Base-by-base conservation (phyloP, 192 early-diverging fungal species). In the Linnemannia zychae region DNA sequence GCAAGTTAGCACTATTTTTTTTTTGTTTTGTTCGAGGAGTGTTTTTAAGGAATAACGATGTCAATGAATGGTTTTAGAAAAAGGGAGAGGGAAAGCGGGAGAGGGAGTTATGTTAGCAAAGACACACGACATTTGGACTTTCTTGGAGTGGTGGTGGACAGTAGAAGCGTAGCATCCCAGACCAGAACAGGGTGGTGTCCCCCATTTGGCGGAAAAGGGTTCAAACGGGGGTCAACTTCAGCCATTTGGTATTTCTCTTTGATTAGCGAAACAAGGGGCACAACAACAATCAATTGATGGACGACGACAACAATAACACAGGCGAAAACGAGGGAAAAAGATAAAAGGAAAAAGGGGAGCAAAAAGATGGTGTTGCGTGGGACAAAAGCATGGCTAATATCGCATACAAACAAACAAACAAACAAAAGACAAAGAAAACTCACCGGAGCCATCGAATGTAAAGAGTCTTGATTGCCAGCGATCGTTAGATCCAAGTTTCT, bases 381-480 rank as follows among this genome's bases (percentile, higher is more conserved):
- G 57, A 12, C 11, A 9, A 63, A 0, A 63, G 15, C 57, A 63
- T 33, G 13, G 28, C 1, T 24, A 15, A 12, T 31, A n/a, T 11
- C 57, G 3, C 1, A 0, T 22, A 52, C 20, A 52, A 16, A 52
- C 16, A 52, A 52, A 52, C 22, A n/a, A 4, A 31, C n/a, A 49
- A 49, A 49, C 63, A 66, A 66, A 12, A 15, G 9, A 5, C 20
- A 33, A 47, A n/a, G 31, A 13, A 69, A 49, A 37, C 57, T 60
- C 78, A 84, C 81, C 76, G 53, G 76, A 44, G 13, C 81, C 76
- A 40, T 84, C 81, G 63, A 84, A 84, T 22, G 81, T 84, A n/a
- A 84, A 84, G 9, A 84, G 44, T 12, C 81, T 72, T 47, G 81
- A 84, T 28, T 84, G 81, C 81, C 81, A 84, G 50, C 81, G 81